Evolutionary conservation across 345 rosid genomes (phyloP).

Genomic region (Chamaenerion angustifolium): DNA sequence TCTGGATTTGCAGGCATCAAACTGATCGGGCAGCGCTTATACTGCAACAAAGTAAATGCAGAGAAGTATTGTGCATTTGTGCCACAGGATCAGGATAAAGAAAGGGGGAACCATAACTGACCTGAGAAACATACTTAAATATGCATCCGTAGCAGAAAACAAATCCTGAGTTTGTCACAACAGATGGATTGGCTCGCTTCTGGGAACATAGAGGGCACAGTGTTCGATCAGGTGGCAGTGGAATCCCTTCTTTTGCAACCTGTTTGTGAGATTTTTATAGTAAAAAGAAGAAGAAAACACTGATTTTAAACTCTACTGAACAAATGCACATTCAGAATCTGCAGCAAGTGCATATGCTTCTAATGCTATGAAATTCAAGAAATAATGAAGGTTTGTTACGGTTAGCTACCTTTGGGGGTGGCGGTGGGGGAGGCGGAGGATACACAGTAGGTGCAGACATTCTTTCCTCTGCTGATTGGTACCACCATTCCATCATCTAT

Average conservation of each 20-base stretch:
- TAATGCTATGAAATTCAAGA: background rate
- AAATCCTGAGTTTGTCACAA: conserved; percentile 82
- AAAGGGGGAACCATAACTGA: too few relatives aligned
- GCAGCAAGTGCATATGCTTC: background rate
- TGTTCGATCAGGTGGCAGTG: conserved; percentile 57
- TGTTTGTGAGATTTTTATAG: conserved; percentile 12
- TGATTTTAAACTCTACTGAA: too few relatives aligned
- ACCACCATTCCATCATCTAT: conserved; percentile 99
- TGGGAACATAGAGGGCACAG: conserved; percentile 86
- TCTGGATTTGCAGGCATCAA: conserved; percentile 67
- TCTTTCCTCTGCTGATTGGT: conserved; percentile 98
- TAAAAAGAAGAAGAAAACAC: too few relatives aligned
- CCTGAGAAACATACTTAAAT: conserved; percentile 85
- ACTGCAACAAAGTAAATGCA: conserved; percentile 26
- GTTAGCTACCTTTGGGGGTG: conserved; percentile 58
- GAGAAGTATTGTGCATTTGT: background rate
- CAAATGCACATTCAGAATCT: too few relatives aligned
- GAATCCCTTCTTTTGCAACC: conserved; percentile 85
- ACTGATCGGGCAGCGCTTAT: conserved; percentile 82
- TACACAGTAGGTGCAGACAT: conserved; percentile 96
- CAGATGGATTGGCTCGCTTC: conserved; percentile 92
- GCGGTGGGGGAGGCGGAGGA: conserved; percentile 97
- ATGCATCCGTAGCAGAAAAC: conserved; percentile 94
- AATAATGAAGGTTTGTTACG: conserved; percentile 1
- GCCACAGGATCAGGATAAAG: too few relatives aligned